phyloP scores from a whole-genome alignment of 768 basidiomycete species.

The Amanita molliuscula region DNA sequence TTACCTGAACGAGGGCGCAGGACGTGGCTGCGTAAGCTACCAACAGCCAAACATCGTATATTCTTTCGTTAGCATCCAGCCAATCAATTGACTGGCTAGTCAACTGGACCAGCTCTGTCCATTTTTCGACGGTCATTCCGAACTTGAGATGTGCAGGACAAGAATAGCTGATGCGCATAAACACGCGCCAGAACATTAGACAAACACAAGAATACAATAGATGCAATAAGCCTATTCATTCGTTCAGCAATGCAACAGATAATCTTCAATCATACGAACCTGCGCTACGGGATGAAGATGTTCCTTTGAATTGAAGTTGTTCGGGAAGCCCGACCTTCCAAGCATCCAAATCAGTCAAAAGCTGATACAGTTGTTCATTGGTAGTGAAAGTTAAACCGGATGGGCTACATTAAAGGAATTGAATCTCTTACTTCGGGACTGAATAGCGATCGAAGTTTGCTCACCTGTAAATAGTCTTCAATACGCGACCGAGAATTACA shows the following conservation, averaged over 20 bases:
- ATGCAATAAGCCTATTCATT: slow-evolving; percentile 66
- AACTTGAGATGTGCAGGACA: slow-evolving; percentile 89
- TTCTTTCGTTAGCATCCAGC: slow-evolving; percentile 70
- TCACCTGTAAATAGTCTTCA: slow-evolving; percentile 90
- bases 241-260: slow-evolving; percentile 6
- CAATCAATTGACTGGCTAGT: slow-evolving; percentile 83
- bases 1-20: slow-evolving; percentile 84
- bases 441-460: slow-evolving; percentile 10
- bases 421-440: slow-evolving; percentile 4
- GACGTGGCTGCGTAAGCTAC: slow-evolving; percentile 83
- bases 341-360: slow-evolving; percentile 55
- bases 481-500: slow-evolving; percentile 81
- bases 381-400: slow-evolving; percentile 80
- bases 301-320: slow-evolving; percentile 66
- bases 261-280: slow-evolving; percentile 33
- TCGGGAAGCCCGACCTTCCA: slow-evolving; percentile 80
- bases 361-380: slow-evolving; percentile 62
- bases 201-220: slow-evolving; percentile 80
- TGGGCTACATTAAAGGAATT: slow-evolving; percentile 36
- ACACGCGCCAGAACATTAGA: slow-evolving; percentile 98
- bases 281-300: slow-evolving; percentile 52
- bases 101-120: slow-evolving; percentile 61
- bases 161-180: slow-evolving; percentile 94
- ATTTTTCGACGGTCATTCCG: slow-evolving; percentile 68
- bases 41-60: slow-evolving; percentile 82